A percentile compares a stretch with the other conserved stretches of the same genome.
These are phyloP conservation scores for Linum lewisii DNA, from an alignment of 345 rosid genomes.

Conservation along the genomic window DNA sequence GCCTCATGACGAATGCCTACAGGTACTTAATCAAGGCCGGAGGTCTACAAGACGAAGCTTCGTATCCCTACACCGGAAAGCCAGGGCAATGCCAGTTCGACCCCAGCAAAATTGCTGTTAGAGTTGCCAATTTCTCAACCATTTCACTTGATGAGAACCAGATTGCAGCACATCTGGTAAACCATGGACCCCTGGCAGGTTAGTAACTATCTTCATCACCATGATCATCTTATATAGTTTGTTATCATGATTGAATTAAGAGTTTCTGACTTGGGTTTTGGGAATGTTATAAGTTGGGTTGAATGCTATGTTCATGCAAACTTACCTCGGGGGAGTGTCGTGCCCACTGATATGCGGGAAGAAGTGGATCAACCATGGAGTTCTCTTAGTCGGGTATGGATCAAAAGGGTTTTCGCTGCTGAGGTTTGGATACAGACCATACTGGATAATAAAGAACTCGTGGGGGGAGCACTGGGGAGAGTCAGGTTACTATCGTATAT, in stretches of 20 bases:
- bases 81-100: constrained; percentile 53
- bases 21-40: constrained; percentile 66
- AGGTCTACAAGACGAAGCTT: constrained; percentile 59
- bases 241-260: too few relatives aligned
- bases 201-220: too few relatives aligned
- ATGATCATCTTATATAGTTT: too few relatives aligned
- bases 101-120: constrained; percentile 39
- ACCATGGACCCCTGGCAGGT: constrained; percentile 77
- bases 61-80: constrained; percentile 62
- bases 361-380: constrained; percentile 65
- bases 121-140: constrained; percentile 49
- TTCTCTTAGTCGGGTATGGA: constrained; percentile 68
- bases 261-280: not conserved
- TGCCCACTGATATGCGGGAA: constrained; percentile 78
- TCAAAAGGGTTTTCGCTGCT: constrained; percentile 69
- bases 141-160: constrained; percentile 61
- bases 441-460: constrained; percentile 85
- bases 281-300: constrained; percentile 34
- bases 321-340: constrained; percentile 83
- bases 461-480: constrained; percentile 91
- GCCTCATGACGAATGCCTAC: constrained; percentile 88
- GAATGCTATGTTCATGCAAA: constrained; percentile 82
- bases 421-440: constrained; percentile 53
- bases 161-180: constrained; percentile 64
- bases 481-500: constrained; percentile 63